These are phyloP conservation scores for Sphaceloma murrayae DNA, from an alignment of 2,329 filamentous ascomycete genomes.

Conservation along the genomic window DNA sequence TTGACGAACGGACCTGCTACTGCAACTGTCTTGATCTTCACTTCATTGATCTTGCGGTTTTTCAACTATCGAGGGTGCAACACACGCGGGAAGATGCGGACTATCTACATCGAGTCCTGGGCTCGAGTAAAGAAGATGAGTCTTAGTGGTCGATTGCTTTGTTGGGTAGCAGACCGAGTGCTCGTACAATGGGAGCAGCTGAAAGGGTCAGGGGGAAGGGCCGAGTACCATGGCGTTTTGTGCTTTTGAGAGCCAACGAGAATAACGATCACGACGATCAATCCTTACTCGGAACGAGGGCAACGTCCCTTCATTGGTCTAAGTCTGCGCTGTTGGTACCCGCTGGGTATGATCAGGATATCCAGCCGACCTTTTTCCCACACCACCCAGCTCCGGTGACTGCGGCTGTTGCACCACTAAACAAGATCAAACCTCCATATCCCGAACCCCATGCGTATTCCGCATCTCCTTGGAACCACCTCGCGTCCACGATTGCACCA, in stretches of 20 bases:
- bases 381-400: slow-evolving; percentile 6
- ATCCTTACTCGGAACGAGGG: too few relatives aligned
- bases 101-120: slow-evolving; percentile 88
- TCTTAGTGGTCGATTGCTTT: slow-evolving; percentile 69
- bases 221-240: slow-evolving; percentile 37
- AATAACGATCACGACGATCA: neutral
- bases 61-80: slow-evolving; percentile 33
- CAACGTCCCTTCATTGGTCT: too few relatives aligned
- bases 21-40: slow-evolving; percentile 63
- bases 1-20: slow-evolving; percentile 85
- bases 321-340: too few relatives aligned
- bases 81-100: slow-evolving; percentile 50
- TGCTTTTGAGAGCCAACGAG: slow-evolving; percentile 21
- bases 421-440: slow-evolving; percentile 10
- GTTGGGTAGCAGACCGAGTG: slow-evolving; percentile 63
- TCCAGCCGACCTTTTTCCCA: slow-evolving; percentile 8
- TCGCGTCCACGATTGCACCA: slow-evolving; percentile 9
- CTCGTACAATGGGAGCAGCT: slow-evolving; percentile 71
- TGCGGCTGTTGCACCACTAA: slow-evolving; percentile 3
- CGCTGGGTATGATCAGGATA: too few relatives aligned
- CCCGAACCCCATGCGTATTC: slow-evolving; percentile 11
- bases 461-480: neutral
- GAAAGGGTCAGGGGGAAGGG: slow-evolving; percentile 35
- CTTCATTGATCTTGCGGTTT: slow-evolving; percentile 47
- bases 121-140: slow-evolving; percentile 75